Conservation (phyloP, 164 flowering plant species). For the Macadamia integrifolia region DNA sequence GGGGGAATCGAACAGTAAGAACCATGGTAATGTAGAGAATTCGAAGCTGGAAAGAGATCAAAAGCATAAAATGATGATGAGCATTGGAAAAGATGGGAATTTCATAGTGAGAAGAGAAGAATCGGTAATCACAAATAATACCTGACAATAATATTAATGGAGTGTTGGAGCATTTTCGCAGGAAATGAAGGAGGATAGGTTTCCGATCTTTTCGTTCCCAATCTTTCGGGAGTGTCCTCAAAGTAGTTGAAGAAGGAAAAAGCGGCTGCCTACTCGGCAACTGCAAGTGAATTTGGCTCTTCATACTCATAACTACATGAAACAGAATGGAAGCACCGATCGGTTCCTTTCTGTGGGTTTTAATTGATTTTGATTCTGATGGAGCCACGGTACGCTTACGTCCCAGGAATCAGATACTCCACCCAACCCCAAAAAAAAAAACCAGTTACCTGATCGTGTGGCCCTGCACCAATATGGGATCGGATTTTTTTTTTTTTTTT, state of each 20-base stretch:
- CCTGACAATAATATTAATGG: background rate
- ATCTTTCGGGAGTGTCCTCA: background rate
- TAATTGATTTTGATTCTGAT: too few species aligned
- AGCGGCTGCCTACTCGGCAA: background rate
- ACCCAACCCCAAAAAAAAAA: too few species aligned
- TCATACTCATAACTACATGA: too few species aligned
- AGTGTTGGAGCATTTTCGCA: background rate
- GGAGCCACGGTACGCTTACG: too few species aligned
- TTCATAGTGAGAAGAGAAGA: background rate
- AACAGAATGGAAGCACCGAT: too few species aligned
- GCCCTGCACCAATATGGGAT: too few species aligned
- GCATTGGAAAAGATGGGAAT: background rate
- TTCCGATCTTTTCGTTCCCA: background rate
- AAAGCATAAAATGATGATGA: background rate
- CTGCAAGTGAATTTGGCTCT: background rate
- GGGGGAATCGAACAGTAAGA: background rate
- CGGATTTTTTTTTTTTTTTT: too few species aligned
- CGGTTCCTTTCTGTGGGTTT: too few species aligned
- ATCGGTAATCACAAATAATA: background rate
- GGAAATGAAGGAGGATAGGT: background rate
- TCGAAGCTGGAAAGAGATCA: constrained; percentile 2
- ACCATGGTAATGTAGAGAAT: constrained; percentile 3
- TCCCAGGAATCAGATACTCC: too few species aligned
- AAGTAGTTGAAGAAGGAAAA: background rate
- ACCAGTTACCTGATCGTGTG: too few species aligned